phyloP scores from a whole-genome alignment of 2,329 filamentous ascomycete genomes.

The Akanthomyces dipterigenus region DNA sequence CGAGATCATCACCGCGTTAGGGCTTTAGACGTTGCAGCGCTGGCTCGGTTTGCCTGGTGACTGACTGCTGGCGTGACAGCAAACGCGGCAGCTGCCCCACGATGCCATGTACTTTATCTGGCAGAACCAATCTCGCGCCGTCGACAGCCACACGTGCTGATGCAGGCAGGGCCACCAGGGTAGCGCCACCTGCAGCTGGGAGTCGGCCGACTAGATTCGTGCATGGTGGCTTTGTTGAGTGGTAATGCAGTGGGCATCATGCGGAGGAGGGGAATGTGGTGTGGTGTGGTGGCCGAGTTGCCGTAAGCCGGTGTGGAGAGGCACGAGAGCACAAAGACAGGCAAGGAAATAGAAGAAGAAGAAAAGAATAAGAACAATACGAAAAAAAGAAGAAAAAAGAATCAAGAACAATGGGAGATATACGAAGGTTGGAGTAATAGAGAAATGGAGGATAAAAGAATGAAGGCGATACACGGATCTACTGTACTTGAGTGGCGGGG shows the following conservation, averaged over 20 bases:
- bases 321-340: too few species aligned
- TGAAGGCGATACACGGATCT: too few species aligned
- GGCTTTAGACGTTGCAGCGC: not conserved
- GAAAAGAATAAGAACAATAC: too few species aligned
- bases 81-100: not conserved
- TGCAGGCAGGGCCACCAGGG: not conserved
- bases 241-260: not conserved
- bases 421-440: too few species aligned
- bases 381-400: too few species aligned
- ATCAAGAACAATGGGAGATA: too few species aligned
- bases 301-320: too few species aligned
- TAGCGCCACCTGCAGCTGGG: not conserved
- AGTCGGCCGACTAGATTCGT: not conserved
- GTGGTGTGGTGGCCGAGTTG: too few species aligned
- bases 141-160: slow-evolving; percentile 7
- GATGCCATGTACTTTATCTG: slow-evolving; percentile 6
- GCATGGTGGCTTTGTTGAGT: not conserved
- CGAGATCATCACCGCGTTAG: not conserved
- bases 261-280: not conserved
- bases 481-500: too few species aligned
- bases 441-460: too few species aligned
- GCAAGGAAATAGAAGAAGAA: too few species aligned
- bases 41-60: not conserved
- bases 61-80: not conserved
- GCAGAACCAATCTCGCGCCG: slow-evolving; percentile 11